These are phyloP conservation scores for Phialocephala subalpina DNA, from an alignment of 2,329 filamentous ascomycete genomes.

Conservation along the genomic window DNA sequence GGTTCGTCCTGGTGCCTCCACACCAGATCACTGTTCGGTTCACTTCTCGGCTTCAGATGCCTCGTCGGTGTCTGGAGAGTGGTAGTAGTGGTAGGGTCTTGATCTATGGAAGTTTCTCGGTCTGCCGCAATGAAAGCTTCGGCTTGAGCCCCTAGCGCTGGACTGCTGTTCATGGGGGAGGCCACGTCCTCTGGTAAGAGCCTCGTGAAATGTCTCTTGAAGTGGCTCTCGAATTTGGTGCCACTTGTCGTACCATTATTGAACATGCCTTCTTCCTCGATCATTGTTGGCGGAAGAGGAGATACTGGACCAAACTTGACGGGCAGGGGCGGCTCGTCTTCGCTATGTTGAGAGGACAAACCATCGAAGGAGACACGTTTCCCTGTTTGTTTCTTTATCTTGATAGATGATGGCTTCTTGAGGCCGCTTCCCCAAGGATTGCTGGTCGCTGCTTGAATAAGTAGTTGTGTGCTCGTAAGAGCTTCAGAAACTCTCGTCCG, in stretches of 20 bases:
- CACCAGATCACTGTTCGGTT: slow-evolving; percentile 37
- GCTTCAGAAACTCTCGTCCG: background rate
- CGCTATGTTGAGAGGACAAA: slow-evolving; percentile 19
- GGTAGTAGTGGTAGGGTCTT: slow-evolving; percentile 3
- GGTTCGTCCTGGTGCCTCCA: slow-evolving; percentile 11
- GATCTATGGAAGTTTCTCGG: slow-evolving; percentile 30
- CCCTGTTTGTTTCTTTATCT: slow-evolving; percentile 33
- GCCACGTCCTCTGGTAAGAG: slow-evolving; percentile 22
- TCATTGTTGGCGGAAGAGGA: slow-evolving; percentile 31
- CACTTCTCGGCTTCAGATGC: slow-evolving; percentile 54
- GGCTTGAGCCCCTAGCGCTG: slow-evolving; percentile 57
- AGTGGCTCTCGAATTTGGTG: slow-evolving; percentile 32
- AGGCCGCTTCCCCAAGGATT: slow-evolving; percentile 40
- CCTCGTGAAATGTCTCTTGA: slow-evolving; percentile 29
- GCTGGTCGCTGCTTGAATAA: slow-evolving; percentile 33
- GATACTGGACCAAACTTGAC: slow-evolving; percentile 20
- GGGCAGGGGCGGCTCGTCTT: slow-evolving; percentile 11
- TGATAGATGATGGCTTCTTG: slow-evolving; percentile 24
- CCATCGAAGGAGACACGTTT: slow-evolving; percentile 43
- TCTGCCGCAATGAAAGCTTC: slow-evolving; percentile 58
- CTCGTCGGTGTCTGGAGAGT: slow-evolving; percentile 42
- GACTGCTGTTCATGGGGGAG: slow-evolving; percentile 41
- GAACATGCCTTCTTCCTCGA: slow-evolving; percentile 28
- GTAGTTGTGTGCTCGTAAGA: slow-evolving; percentile 34
- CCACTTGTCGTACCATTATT: slow-evolving; percentile 29